These are phyloP conservation scores for Ashbya aceris DNA, from an alignment of 1,139 yeast genomes.

Conservation along the genomic window DNA sequence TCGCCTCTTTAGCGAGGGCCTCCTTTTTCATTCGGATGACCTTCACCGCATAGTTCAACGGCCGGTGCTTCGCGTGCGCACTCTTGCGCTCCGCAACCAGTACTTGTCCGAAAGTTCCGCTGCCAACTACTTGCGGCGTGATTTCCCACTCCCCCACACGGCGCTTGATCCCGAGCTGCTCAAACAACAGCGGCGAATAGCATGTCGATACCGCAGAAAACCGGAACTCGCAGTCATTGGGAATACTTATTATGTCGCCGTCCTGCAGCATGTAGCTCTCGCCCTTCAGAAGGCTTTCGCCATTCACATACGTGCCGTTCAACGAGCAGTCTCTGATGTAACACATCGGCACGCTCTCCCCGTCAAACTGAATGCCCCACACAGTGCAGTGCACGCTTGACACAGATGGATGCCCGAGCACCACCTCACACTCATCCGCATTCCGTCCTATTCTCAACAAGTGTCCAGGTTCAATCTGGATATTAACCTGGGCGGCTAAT, in stretches of 20 bases:
- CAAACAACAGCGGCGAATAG: slow-evolving; percentile 10
- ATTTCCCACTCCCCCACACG: slow-evolving; percentile 36
- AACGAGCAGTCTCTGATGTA: slow-evolving; percentile 46
- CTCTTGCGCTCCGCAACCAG: slow-evolving; percentile 15
- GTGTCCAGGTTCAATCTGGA: slow-evolving; percentile 15
- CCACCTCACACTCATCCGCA: slow-evolving; percentile 24
- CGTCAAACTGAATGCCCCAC: slow-evolving; percentile 46
- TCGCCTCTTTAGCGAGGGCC: slow-evolving; percentile 35
- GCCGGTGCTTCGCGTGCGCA: slow-evolving; percentile 17
- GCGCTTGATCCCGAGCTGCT: slow-evolving; percentile 19
- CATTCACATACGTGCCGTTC: slow-evolving; percentile 47
- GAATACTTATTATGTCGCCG: slow-evolving; percentile 37
- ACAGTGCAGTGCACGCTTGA: slow-evolving; percentile 40
- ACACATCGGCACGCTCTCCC: slow-evolving; percentile 37
- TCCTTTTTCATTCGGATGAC: slow-evolving; percentile 33
- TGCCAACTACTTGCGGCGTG: slow-evolving; percentile 39
- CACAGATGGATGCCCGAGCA: slow-evolving; percentile 30
- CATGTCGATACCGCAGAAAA: slow-evolving; percentile 17
- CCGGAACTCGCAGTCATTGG: slow-evolving; percentile 28
- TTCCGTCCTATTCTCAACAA: slow-evolving; percentile 31
- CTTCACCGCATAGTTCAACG: slow-evolving; percentile 42
- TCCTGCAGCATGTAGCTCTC: slow-evolving; percentile 35
- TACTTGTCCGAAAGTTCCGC: slow-evolving; percentile 56
- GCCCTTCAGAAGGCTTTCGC: slow-evolving; percentile 29
- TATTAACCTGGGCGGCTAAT: slow-evolving; percentile 9